phyloP scores from a whole-genome alignment of 306 rosid genomes.

The Prunus persica region Prunus_persica_NCBIv2 NC_034012.1:6624001-6624500 shows the following conservation, averaged over 20 bases:
- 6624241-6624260: constrained; percentile 40
- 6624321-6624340: constrained; percentile 26
- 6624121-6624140: not conserved
- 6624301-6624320: constrained; percentile 30
- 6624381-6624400: not conserved
- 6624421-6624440: constrained; percentile 29
- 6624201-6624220: constrained; percentile 31
- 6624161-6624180: constrained; percentile 14
- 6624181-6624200: constrained; percentile 31
- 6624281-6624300: constrained; percentile 31
- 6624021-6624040: not conserved
- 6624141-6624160: not conserved
- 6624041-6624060: not conserved
- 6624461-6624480: constrained; percentile 26
- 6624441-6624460: constrained; percentile 37
- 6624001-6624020: not conserved
- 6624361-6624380: not conserved
- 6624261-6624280: constrained; percentile 34
- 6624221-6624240: constrained; percentile 29
- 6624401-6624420: constrained; percentile 39
- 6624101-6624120: not conserved
- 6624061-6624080: not conserved
- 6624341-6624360: not conserved
- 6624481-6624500: constrained; percentile 37
- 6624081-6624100: too few species aligned